phyloP scores from a whole-genome alignment of 1,139 yeast genomes.

The Arxiozyma heterogenica region DNA sequence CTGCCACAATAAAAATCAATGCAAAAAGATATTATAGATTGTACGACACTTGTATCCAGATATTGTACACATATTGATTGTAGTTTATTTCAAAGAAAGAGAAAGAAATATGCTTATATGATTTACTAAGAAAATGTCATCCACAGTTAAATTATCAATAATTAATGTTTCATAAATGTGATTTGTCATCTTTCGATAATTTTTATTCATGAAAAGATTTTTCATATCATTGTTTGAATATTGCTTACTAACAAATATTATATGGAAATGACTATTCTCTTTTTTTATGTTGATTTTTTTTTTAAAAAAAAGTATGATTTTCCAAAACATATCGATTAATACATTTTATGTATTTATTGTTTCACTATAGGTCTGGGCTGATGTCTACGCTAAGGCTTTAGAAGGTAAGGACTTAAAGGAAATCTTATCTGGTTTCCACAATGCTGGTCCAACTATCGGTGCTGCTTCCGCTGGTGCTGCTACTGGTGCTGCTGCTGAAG shows the following conservation, averaged over 20 bases:
- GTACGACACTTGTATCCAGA: neutral
- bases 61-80: neutral
- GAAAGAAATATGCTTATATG: neutral
- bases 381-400: constrained; percentile 90
- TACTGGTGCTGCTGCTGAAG: constrained; percentile 56
- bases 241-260: neutral
- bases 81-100: too few species aligned
- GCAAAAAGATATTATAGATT: neutral
- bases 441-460: constrained; percentile 57
- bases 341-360: neutral
- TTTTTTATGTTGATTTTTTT: neutral
- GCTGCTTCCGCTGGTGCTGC: constrained; percentile 49
- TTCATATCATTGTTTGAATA: neutral
- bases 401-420: constrained; percentile 95
- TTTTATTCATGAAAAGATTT: neutral
- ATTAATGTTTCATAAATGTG: too few species aligned
- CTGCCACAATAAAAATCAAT: too few species aligned
- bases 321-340: neutral
- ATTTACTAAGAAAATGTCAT: neutral
- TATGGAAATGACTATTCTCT: neutral
- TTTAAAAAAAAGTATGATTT: neutral
- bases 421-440: constrained; percentile 71
- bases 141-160: too few species aligned
- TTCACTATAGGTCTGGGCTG: constrained; percentile 67
- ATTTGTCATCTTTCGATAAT: too few species aligned